Conservation (phyloP, 2,329 filamentous ascomycete genomes). For the Gaeumannomyces sp. region DNA sequence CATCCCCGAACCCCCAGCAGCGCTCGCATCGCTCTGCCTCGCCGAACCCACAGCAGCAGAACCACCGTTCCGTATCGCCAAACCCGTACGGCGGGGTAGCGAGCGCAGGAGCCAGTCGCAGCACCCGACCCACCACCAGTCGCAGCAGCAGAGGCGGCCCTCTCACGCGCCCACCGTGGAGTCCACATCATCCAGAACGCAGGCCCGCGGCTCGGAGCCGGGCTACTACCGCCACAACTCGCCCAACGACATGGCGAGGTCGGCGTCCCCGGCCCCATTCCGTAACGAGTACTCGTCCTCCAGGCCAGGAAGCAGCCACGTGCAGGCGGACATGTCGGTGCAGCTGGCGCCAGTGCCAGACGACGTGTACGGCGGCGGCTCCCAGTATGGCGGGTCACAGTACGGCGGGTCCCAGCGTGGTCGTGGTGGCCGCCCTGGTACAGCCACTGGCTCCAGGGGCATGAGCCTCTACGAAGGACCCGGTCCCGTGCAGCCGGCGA, state of each 20-base stretch:
- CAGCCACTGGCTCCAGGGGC: slow-evolving; percentile 39
- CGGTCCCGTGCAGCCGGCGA: slow-evolving; percentile 33
- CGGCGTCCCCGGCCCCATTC: slow-evolving; percentile 39
- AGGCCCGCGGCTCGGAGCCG: slow-evolving; percentile 42
- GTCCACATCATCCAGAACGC: slow-evolving; percentile 21
- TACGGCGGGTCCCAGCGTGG: slow-evolving; percentile 44
- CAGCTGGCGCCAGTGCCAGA: slow-evolving; percentile 48
- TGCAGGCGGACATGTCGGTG: slow-evolving; percentile 54
- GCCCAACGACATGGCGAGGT: slow-evolving; percentile 38
- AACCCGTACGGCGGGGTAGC: slow-evolving; percentile 50
- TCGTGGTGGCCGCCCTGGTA: slow-evolving; percentile 41
- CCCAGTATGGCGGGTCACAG: not conserved
- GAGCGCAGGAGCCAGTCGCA: slow-evolving; percentile 24
- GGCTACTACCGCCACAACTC: slow-evolving; percentile 47
- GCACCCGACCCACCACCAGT: slow-evolving; percentile 22
- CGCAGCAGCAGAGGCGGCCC: slow-evolving; percentile 16
- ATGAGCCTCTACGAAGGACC: slow-evolving; percentile 52
- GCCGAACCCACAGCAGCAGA: slow-evolving; percentile 46
- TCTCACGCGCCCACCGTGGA: slow-evolving; percentile 1
- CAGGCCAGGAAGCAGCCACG: slow-evolving; percentile 44
- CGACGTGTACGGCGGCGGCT: slow-evolving; percentile 7
- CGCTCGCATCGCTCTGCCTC: slow-evolving; percentile 25
- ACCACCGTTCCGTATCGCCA: slow-evolving; percentile 35
- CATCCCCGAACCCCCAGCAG: slow-evolving; percentile 53
- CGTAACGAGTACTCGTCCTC: slow-evolving; percentile 30